These are phyloP conservation scores for Cladosporium sp. DNA, from an alignment of 2,329 filamentous ascomycete genomes.

Conservation along the genomic window DNA sequence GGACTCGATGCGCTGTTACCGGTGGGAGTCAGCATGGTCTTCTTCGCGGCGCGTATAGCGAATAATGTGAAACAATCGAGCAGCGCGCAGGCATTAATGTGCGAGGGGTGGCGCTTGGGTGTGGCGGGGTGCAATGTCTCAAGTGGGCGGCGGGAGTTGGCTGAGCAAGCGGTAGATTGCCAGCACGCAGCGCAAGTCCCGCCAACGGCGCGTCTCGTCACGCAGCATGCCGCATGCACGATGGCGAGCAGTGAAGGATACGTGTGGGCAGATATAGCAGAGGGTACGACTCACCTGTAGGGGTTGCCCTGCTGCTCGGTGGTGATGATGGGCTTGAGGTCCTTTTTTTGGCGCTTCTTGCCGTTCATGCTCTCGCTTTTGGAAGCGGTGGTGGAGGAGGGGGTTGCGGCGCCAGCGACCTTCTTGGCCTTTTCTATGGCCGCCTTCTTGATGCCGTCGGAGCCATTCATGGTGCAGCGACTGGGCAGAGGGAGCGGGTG, in stretches of 20 bases:
- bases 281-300: conserved; percentile 36
- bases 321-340: conserved; percentile 71
- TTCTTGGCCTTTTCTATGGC: conserved; percentile 64
- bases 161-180: conserved; percentile 2
- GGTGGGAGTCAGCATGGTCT: conserved; percentile 23
- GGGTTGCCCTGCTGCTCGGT: conserved; percentile 54
- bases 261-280: neutral
- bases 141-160: conserved; percentile 5
- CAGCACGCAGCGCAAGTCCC: conserved; percentile 4
- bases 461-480: conserved; percentile 55
- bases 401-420: conserved; percentile 55
- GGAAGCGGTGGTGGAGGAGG: conserved; percentile 28
- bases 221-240: neutral
- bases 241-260: neutral
- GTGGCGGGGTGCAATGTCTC: conserved; percentile 11
- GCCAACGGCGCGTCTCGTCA: neutral
- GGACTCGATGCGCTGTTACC: conserved; percentile 20
- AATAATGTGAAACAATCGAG: neutral
- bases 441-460: conserved; percentile 57
- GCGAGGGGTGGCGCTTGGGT: neutral
- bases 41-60: conserved; percentile 6
- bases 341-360: conserved; percentile 65
- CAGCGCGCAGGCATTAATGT: conserved; percentile 8
- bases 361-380: conserved; percentile 33
- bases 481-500: neutral